A percentile compares a stretch with the other conserved stretches of the same genome.
Evolutionary conservation across 1,284 basidiomycete species (phyloP).

Genomic region (Rhodotorula sp.): DNA sequence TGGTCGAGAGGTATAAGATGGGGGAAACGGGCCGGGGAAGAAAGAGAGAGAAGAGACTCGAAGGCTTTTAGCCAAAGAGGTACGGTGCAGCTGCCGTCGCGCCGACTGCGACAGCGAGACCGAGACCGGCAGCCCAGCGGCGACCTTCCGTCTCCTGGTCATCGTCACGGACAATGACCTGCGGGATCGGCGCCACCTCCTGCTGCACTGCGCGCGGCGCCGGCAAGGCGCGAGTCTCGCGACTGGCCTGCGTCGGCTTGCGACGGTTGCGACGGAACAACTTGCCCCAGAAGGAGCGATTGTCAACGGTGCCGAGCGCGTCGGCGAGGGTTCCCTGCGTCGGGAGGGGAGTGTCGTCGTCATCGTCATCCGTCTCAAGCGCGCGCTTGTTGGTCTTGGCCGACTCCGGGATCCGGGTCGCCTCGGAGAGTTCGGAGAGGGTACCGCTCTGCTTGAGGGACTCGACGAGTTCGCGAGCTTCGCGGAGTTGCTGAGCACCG

Average conservation of each 20-base stretch:
- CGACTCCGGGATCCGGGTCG: constrained; percentile 20
- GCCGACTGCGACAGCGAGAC: constrained; percentile 37
- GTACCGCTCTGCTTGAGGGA: constrained; percentile 36
- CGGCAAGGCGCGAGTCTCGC: constrained; percentile 20
- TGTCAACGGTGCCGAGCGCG: constrained; percentile 21
- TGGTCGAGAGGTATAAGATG: too few relatives aligned
- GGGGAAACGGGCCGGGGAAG: too few relatives aligned
- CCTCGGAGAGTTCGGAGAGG: constrained; percentile 27
- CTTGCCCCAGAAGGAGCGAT: constrained; percentile 38
- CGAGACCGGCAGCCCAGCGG: constrained; percentile 38
- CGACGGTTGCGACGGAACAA: constrained; percentile 33
- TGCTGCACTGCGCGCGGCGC: neutral
- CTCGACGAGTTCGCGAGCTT: constrained; percentile 41
- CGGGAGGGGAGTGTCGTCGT: constrained; percentile 16
- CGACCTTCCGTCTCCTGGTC: constrained; percentile 23
- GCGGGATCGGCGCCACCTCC: neutral
- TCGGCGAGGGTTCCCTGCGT: constrained; percentile 31
- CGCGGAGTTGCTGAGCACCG: constrained; percentile 35
- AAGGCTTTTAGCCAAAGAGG: constrained; percentile 31
- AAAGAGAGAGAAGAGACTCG: too few relatives aligned
- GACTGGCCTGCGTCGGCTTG: constrained; percentile 25
- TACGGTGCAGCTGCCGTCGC: constrained; percentile 41
- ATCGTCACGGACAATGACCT: constrained; percentile 23
- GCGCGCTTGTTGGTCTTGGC: constrained; percentile 36
- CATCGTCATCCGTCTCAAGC: constrained; percentile 37